Evolutionary conservation across 441 rosid genomes (phyloP).

Genomic region (Viola pubescens): DNA sequence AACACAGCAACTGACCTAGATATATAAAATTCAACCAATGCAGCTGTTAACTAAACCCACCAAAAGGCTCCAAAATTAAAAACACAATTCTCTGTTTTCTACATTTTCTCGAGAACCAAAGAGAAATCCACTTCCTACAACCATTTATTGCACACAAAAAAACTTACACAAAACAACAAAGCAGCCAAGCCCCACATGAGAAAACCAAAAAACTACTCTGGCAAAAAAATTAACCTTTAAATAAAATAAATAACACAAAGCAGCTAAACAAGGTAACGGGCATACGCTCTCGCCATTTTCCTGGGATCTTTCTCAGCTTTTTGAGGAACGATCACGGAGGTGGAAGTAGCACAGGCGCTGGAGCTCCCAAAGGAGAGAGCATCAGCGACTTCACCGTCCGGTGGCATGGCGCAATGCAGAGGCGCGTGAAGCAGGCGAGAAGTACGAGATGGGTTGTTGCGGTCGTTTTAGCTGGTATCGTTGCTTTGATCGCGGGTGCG

Average conservation of each 20-base stretch:
- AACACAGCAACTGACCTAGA: no score
- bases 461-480: no score
- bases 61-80: no score
- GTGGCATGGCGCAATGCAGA: no score
- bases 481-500: no score
- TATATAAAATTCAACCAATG: no score
- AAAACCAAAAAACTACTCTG: neutral
- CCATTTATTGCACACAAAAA: neutral
- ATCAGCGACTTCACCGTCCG: neutral
- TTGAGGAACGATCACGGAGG: neutral
- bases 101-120: neutral
- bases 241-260: conserved; percentile 1
- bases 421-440: no score
- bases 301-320: conserved; percentile 55
- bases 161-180: conserved; percentile 1
- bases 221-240: neutral
- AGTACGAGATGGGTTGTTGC: no score
- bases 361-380: conserved; percentile 1
- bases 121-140: no score
- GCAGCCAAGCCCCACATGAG: neutral
- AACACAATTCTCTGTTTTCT: neutral
- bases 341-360: conserved; percentile 6
- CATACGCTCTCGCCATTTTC: conserved; percentile 66
- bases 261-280: conserved; percentile 8
- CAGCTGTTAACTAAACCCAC: no score